Evolutionary conservation across 2,329 filamentous ascomycete genomes (phyloP).

Genomic region (Fusarium decemcellulare): DNA sequence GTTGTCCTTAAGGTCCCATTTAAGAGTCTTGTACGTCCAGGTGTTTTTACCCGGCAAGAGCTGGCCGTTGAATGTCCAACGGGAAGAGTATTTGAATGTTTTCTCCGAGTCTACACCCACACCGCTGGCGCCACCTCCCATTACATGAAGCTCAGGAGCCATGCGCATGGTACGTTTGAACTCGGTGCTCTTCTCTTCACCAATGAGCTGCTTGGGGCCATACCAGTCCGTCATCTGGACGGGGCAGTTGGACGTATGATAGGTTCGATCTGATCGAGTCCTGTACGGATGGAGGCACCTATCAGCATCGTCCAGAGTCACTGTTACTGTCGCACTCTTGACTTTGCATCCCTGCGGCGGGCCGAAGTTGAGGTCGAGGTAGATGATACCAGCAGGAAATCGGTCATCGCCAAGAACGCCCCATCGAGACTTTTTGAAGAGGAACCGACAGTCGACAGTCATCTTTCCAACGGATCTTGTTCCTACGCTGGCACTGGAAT

Average conservation of each 20-base stretch:
- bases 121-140: not conserved
- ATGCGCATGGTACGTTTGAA: not conserved
- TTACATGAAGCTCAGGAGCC: not conserved
- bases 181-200: not conserved
- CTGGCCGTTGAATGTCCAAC: not conserved
- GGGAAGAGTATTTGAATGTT: not conserved
- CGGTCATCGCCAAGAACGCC: not conserved
- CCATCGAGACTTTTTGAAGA: conserved; percentile 7
- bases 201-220: not conserved
- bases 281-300: not conserved
- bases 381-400: not conserved
- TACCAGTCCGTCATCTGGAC: not conserved
- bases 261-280: too few relatives aligned
- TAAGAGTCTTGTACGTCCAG: not conserved
- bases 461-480: rapidly evolving
- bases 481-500: not conserved
- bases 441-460: not conserved
- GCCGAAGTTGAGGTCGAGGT: not conserved
- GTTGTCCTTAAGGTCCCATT: not conserved
- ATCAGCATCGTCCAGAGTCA: not conserved
- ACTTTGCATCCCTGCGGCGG: not conserved
- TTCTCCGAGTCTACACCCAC: not conserved
- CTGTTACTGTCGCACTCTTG: not conserved
- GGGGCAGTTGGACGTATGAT: not conserved
- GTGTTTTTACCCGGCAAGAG: not conserved